These are phyloP conservation scores for Cyclotella sp. DNA, from an alignment of 108 stramenopile species.

Conservation along the genomic window DNA sequence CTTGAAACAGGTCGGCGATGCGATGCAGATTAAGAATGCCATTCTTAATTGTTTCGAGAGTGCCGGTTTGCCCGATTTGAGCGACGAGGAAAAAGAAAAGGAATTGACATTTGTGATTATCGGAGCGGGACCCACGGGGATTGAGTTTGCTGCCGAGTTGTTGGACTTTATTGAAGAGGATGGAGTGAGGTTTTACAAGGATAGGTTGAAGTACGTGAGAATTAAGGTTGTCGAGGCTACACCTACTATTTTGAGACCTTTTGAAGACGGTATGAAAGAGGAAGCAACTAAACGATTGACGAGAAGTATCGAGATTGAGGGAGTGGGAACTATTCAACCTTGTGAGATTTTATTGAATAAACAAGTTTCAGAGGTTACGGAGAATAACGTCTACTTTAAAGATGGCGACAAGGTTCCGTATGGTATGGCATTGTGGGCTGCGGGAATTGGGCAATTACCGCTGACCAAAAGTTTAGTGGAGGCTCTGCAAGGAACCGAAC, in stretches of 20 bases:
- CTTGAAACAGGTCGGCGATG: conserved; percentile 90
- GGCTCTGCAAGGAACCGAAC: conserved; percentile 62
- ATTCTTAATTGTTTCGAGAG: conserved; percentile 96
- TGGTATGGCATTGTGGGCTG: conserved; percentile 94
- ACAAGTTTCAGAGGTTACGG: conserved; percentile 90
- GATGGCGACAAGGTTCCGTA: conserved; percentile 81
- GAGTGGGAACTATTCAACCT: conserved; percentile 65
- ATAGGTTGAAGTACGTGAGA: conserved; percentile 80
- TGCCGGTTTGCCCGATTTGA: conserved; percentile 88
- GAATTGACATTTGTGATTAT: conserved; percentile 91
- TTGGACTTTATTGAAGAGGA: conserved; percentile 95
- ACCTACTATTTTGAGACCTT: conserved; percentile 82
- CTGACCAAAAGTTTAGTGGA: conserved; percentile 81
- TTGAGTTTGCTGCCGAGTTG: conserved; percentile 94
- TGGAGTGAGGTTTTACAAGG: conserved; percentile 89
- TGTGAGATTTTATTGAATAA: conserved; percentile 84
- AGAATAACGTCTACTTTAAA: conserved; percentile 72
- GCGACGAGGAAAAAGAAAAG: conserved; percentile 67
- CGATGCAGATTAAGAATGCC: conserved; percentile 78
- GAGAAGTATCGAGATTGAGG: conserved; percentile 55
- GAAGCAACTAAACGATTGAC: conserved; percentile 85
- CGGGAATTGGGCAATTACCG: conserved; percentile 94
- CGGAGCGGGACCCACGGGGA: conserved; percentile 95
- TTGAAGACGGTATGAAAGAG: conserved; percentile 88
- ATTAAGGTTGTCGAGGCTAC: conserved; percentile 96